Conservation (phyloP, 2,329 filamentous ascomycete genomes). For the Harringtonia lauricola region DNA sequence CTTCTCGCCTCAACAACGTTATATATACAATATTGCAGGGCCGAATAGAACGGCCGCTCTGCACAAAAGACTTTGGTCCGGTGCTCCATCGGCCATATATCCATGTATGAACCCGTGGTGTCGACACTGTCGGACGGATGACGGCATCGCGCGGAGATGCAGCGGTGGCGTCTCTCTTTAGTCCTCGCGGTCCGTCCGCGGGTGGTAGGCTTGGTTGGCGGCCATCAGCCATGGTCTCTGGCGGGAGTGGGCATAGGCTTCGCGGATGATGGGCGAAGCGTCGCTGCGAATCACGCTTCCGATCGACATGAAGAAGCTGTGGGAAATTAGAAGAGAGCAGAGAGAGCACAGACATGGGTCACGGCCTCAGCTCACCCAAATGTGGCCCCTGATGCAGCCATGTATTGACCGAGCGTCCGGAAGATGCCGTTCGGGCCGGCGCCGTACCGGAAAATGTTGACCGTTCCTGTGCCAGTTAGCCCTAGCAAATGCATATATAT, state of each 20-base stretch:
- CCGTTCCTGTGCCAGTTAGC: constrained; percentile 49
- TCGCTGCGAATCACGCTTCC: constrained; percentile 94
- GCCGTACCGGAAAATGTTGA: constrained; percentile 92
- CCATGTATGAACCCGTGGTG: no score
- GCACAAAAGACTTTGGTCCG: no score
- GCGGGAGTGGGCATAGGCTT: constrained; percentile 66
- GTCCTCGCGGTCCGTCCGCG: constrained; percentile 14
- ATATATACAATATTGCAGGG: no score
- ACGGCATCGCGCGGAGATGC: no score
- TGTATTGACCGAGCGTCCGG: constrained; percentile 90
- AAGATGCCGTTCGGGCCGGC: constrained; percentile 89
- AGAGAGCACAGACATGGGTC: background rate
- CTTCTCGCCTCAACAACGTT: no score
- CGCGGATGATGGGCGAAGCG: constrained; percentile 55
- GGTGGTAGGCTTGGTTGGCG: constrained; percentile 27
- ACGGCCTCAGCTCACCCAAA: constrained; percentile 62
- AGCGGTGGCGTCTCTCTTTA: background rate
- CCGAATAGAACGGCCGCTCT: no score
- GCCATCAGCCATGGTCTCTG: constrained; percentile 61
- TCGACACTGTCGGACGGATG: background rate
- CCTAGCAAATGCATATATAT: background rate
- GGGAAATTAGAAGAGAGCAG: constrained; percentile 1
- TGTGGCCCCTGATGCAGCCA: constrained; percentile 87
- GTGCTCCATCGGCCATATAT: no score
- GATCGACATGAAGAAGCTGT: constrained; percentile 94